Percentiles rank a stretch among this genome's conserved stretches.
Evolutionary conservation across 2,329 filamentous ascomycete species (phyloP).

Genomic region (Exophiala aquamarina): DNA sequence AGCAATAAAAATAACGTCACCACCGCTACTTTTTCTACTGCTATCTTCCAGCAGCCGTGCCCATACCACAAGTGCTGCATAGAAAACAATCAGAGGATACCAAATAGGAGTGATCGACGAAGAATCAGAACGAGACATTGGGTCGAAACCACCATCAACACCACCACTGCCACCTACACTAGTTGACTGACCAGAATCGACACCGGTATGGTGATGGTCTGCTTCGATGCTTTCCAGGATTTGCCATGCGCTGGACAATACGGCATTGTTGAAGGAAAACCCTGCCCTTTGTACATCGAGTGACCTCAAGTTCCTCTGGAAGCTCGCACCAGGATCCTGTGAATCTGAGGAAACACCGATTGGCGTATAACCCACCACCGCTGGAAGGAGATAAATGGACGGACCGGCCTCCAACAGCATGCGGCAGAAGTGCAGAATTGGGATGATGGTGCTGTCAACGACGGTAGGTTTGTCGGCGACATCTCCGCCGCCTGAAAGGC

Average conservation of each 20-base stretch:
- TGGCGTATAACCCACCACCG: constrained; percentile 4
- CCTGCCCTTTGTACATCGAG: background rate
- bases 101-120: constrained; percentile 1
- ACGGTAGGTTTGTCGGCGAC: background rate
- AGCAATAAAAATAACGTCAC: background rate
- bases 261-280: background rate
- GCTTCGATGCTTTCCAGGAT: constrained; percentile 4
- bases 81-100: constrained; percentile 11
- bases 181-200: no score
- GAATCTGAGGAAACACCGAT: background rate
- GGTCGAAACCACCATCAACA: no score
- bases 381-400: background rate
- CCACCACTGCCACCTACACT: no score
- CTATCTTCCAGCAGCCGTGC: background rate
- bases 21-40: background rate
- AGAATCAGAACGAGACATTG: no score
- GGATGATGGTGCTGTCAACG: background rate
- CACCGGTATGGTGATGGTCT: no score
- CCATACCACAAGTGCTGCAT: constrained; percentile 8
- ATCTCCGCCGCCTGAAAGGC: background rate
- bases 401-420: constrained; percentile 2
- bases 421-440: background rate
- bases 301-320: no score
- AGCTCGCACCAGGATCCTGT: no score
- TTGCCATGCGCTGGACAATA: background rate